Evolutionary conservation across 495 filamentous ascomycete genomes (phyloP).

Genomic region (Aspergillus steynii): DNA sequence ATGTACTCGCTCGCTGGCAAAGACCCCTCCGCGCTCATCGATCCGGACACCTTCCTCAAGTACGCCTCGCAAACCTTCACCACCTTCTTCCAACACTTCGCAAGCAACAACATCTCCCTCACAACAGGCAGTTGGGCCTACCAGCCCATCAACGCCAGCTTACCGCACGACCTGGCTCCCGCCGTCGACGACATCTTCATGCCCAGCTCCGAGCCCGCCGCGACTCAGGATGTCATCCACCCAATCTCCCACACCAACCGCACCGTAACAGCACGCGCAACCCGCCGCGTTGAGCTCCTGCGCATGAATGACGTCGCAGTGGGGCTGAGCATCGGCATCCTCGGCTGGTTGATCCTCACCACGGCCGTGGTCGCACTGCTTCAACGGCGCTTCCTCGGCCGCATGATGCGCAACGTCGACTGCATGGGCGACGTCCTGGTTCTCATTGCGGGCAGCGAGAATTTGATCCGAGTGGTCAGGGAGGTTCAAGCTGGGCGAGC

Average conservation of each 20-base stretch:
- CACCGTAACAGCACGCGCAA: slow-evolving; percentile 17
- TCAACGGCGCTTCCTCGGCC: slow-evolving; percentile 23
- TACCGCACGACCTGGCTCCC: slow-evolving; percentile 17
- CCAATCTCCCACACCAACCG: slow-evolving; percentile 25
- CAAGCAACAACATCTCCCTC: slow-evolving; percentile 26
- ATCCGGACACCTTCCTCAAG: slow-evolving; percentile 18
- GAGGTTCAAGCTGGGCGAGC: background rate
- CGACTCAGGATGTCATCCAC: slow-evolving; percentile 21
- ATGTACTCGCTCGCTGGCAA: slow-evolving; percentile 31
- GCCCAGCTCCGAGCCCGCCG: background rate
- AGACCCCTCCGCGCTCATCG: slow-evolving; percentile 26
- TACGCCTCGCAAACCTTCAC: slow-evolving; percentile 32
- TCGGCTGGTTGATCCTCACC: slow-evolving; percentile 32
- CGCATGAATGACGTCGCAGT: slow-evolving; percentile 34
- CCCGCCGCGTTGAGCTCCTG: slow-evolving; percentile 28
- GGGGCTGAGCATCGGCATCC: slow-evolving; percentile 36
- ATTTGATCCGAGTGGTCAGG: background rate
- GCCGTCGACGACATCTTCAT: slow-evolving; percentile 13
- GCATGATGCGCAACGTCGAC: slow-evolving; percentile 24
- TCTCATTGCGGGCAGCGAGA: slow-evolving; percentile 8
- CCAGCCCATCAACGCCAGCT: slow-evolving; percentile 31
- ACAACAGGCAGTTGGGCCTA: slow-evolving; percentile 29
- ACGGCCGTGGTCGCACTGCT: slow-evolving; percentile 24
- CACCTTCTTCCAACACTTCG: slow-evolving; percentile 41
- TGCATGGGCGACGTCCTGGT: slow-evolving; percentile 21